These are phyloP conservation scores for Chlorencoelia australis DNA, from an alignment of 2,329 filamentous ascomycete genomes.

Conservation along the genomic window DNA sequence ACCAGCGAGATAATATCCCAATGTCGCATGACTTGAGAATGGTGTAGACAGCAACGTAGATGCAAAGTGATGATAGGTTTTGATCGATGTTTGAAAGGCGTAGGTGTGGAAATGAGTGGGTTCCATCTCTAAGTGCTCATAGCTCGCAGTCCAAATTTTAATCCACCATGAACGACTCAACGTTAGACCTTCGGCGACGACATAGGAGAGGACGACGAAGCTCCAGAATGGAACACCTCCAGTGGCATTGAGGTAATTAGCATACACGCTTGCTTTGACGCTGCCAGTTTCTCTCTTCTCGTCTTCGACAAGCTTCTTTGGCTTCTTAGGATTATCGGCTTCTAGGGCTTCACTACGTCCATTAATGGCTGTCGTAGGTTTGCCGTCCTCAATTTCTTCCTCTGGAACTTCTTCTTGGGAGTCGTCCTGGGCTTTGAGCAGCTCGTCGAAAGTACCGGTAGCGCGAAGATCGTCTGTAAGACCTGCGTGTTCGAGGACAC, in stretches of 20 bases:
- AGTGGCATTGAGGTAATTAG: conserved; percentile 52
- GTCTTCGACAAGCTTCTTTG: conserved; percentile 63
- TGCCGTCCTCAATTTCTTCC: conserved; percentile 41
- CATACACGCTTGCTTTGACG: conserved; percentile 57
- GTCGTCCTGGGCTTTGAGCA: conserved; percentile 43
- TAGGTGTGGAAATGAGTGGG: conserved; percentile 2
- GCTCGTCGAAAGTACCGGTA: conserved; percentile 44
- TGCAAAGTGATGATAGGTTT: no score
- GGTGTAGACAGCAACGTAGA: conserved; percentile 3
- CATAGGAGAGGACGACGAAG: conserved; percentile 41
- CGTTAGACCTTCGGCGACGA: conserved; percentile 22
- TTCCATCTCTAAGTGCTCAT: conserved; percentile 23
- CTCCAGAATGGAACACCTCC: conserved; percentile 54
- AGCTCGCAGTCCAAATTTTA: conserved; percentile 45
- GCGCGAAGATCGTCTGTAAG: conserved; percentile 48
- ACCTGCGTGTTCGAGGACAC: conserved; percentile 48
- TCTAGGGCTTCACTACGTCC: conserved; percentile 31
- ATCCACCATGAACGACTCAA: conserved; percentile 50
- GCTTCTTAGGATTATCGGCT: conserved; percentile 24
- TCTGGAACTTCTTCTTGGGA: conserved; percentile 36
- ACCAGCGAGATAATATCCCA: conserved; percentile 51
- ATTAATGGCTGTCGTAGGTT: conserved; percentile 31
- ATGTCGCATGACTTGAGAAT: conserved; percentile 2
- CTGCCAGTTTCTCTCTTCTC: conserved; percentile 59
- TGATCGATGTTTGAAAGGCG: conserved; percentile 22